Evolutionary conservation across 768 basidiomycete genomes (phyloP), one percentile per base, ranked within the genome.

Genomic region (Pleurotus platypus): DNA sequence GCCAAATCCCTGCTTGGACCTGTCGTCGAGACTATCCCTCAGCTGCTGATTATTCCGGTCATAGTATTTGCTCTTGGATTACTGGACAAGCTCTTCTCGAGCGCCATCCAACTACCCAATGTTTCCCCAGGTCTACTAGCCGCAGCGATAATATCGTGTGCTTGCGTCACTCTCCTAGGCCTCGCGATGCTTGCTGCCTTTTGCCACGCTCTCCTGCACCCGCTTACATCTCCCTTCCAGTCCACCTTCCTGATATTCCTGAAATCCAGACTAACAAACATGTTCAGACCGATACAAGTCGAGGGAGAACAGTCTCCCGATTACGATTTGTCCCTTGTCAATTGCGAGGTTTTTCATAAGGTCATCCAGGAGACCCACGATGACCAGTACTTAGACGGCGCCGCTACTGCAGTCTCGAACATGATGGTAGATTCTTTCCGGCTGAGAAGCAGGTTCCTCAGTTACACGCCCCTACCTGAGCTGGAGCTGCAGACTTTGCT

Each of bases 371-470:
- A 55, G 16, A 60, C 55, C 1, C 47, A 57, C 24, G 55, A 56
- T 46, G 56, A 60, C n/a, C 35, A 56, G 35, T 57, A 26, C 18
- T 54, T 59, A 7, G 53, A 35, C 35, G 59, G 46, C 53, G 37
- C 59, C 46, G 57, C 60, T 42, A 61, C 53, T 59, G 62, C 3
- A 49, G 59, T 40, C 38, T 50, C 4, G 22, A 51, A 30, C 16
- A 50, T 45, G 3, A 57, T 56, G 62, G 62, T 27, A 16, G 24
- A 24, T 9, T 27, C 42, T 5, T 56, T 46, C 43, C 27, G 46
- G 46, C 30, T 46, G 11, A 54, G 39, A 16, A 54, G 51, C 51
- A 46, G 22, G 12, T 56, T 47, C 43, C 16, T 46, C n/a, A 27
- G 11, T 39, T 26, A 20, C n/a, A 56, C 43, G 20, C 55, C 46